Base-by-base conservation (phyloP, 108 stramenopile species). In the Mayamaea pseudoterrestris region DNA sequence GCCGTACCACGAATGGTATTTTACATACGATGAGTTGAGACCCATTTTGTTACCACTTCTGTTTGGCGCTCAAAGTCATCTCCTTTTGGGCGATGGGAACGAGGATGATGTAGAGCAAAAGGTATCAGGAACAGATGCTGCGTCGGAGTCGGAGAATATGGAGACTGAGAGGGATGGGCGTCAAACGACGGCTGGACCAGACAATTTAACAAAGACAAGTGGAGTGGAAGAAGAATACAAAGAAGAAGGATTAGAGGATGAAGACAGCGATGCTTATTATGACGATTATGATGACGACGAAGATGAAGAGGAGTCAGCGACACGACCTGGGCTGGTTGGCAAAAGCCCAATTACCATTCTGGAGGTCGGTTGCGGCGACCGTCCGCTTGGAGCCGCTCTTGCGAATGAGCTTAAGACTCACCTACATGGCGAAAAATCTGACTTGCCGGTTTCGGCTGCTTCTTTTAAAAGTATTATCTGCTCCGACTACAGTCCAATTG, bases 331-430 rank as follows among this genome's bases (percentile, higher is more conserved):
- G 30, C 40, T 69, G 18, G 42, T 60, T 20, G 55, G 48, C 11
- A 17, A 54, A 41, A 50, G 55, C 28, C 77, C 82, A 0, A 67
- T 77, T 34, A 50, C 62, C 30, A 40, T 90, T 34, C 45, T 90
- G 2, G 88, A 90, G 61, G 59, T 90, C 21, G 88, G 88, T 12
- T 90, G 88, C 51, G 86, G 86, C 0, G 79, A 88, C 47, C 69
- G 67, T 18, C 81, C 86, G 8, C 62, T 88, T n/a, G 88, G 83
- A 4, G 40, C 16, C 3, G 53, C 27, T 8, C 30, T 54, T 13
- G 53, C 40, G 2, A 9, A 14, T 3, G 48, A 49, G 20, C 22
- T 49, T 4, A n/a, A 27, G 5, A 11, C 8, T 34, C 12, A 12
- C 11, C 12, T 12, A 20, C 32, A 11, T 20, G 48, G 8, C 35